These are phyloP conservation scores for Candida freyschussii DNA, from an alignment of 1,139 yeast species.

Conservation along the genomic window DNA sequence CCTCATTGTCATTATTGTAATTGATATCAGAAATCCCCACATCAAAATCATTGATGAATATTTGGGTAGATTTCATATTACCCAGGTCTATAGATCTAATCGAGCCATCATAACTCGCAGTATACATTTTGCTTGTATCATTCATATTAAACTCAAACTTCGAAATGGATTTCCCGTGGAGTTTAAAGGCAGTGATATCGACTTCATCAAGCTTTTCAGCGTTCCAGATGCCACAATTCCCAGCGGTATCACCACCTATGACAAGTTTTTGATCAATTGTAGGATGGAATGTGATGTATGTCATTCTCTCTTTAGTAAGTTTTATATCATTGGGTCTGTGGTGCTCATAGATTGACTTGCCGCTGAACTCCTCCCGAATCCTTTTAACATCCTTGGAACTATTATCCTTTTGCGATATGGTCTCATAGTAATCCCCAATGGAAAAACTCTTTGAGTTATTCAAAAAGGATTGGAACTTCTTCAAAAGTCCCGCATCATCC, in stretches of 20 bases:
- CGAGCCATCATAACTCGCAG: constrained; percentile 85
- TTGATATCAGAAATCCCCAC: constrained; percentile 56
- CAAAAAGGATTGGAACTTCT: constrained; percentile 34
- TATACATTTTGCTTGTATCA: constrained; percentile 51
- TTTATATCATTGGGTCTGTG: constrained; percentile 70
- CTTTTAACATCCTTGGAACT: constrained; percentile 38
- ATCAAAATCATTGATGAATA: constrained; percentile 49
- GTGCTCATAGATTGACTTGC: constrained; percentile 45
- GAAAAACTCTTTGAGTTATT: constrained; percentile 53
- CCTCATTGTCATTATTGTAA: constrained; percentile 48
- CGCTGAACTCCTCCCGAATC: constrained; percentile 49
- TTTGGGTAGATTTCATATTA: constrained; percentile 54
- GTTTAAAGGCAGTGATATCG: constrained; percentile 58
- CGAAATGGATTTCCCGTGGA: constrained; percentile 74
- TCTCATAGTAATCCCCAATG: constrained; percentile 74
- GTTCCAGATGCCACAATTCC: constrained; percentile 88
- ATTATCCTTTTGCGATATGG: constrained; percentile 30
- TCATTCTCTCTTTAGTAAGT: constrained; percentile 67
- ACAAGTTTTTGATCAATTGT: constrained; percentile 55
- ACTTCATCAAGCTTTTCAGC: constrained; percentile 44
- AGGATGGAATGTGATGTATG: constrained; percentile 75
- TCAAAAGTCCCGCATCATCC: constrained; percentile 35
- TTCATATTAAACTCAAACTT: constrained; percentile 50
- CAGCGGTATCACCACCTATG: constrained; percentile 83
- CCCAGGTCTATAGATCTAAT: constrained; percentile 66